Evolutionary conservation across 1,284 basidiomycete species (phyloP), one percentile per base, ranked within the genome.

Genomic region (Pascua guehoae): DNA sequence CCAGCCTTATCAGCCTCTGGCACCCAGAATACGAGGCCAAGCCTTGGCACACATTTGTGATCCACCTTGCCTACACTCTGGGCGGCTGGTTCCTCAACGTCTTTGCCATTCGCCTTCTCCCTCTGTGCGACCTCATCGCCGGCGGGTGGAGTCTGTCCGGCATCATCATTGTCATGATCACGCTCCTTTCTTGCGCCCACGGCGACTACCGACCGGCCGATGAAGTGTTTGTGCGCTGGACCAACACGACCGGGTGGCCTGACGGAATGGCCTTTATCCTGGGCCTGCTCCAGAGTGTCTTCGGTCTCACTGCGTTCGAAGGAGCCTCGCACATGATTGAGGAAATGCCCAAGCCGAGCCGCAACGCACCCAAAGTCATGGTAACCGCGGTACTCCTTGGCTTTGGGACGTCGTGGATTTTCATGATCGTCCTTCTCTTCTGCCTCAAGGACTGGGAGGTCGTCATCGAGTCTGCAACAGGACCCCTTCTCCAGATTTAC

Each of bases 391-490:
- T 88, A 17, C 80, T 83, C 1, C 84, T 88, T 43, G 85, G 86
- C 0, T 75, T 83, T 0, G 56, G 81, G 12, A 78, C 77, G 4
- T 84, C 85, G 0, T 77, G 85, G 12, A 52, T 85, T 12, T 86
- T 86, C 68, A 73, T 87, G 24, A 78, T 88, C 50, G 82, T 84
- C 0, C 81, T 88, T n/a, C 74, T 86, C 16, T 88, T 88, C 63
- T 85, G 84, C 18, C 73, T 87, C n/a, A 81, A 79, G 7, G 83
- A 88, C 65, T 79, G 85, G 43, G 60, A 75, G 8, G 79, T 73
- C 1, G 77, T 87, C 16, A 77, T 86, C 39, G 70, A 76, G 54
- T 81, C 83, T 0, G 66, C 81, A 14, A 81, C 82, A 5, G 86
- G 86, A 2, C 82, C 87, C 53, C 82, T 88, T 0, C 79, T 87